A percentile compares a stretch with the other conserved stretches of the same genome.
Evolutionary conservation across 352 stramenopile species (phyloP).

Genomic region (Phytophthora cryptogea): DNA sequence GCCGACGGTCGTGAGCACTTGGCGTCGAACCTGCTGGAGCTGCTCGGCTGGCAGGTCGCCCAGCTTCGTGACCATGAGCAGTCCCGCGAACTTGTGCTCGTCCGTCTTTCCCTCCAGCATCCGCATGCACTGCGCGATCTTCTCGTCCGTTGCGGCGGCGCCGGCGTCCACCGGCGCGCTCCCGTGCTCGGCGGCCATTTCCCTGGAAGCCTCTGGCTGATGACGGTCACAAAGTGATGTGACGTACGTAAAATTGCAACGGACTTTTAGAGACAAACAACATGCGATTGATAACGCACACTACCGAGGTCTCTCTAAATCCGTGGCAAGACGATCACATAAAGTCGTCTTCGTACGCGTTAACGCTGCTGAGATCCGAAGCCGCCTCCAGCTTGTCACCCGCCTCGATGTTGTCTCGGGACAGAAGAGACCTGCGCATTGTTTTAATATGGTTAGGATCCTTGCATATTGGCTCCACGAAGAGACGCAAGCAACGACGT

Average conservation of each 20-base stretch:
- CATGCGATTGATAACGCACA: neutral
- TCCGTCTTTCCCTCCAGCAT: conserved; percentile 75
- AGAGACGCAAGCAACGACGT: conserved; percentile 23
- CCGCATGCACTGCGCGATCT: conserved; percentile 62
- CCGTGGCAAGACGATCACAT: conserved; percentile 44
- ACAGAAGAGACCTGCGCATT: conserved; percentile 54
- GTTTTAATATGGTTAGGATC: conserved; percentile 1
- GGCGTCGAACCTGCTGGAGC: conserved; percentile 53
- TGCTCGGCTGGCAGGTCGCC: conserved; percentile 42
- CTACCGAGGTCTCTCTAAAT: too few relatives aligned
- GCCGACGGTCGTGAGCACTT: conserved; percentile 71
- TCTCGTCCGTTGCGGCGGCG: conserved; percentile 20
- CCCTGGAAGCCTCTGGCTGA: conserved; percentile 1
- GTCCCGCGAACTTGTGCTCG: conserved; percentile 87
- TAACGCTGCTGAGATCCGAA: conserved; percentile 65
- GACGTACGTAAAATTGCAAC: neutral
- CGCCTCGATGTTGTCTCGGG: conserved; percentile 66
- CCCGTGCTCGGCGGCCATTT: conserved; percentile 25
- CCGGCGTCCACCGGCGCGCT: conserved; percentile 4
- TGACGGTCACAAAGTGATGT: conserved; percentile 15
- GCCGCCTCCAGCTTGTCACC: conserved; percentile 46
- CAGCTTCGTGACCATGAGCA: conserved; percentile 90
- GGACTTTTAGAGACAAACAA: conserved; percentile 1
- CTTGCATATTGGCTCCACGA: neutral
- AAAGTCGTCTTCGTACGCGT: conserved; percentile 82